Evolutionary conservation across 495 filamentous ascomycete species (phyloP).

Genomic region (Aspergillus campestris): DNA sequence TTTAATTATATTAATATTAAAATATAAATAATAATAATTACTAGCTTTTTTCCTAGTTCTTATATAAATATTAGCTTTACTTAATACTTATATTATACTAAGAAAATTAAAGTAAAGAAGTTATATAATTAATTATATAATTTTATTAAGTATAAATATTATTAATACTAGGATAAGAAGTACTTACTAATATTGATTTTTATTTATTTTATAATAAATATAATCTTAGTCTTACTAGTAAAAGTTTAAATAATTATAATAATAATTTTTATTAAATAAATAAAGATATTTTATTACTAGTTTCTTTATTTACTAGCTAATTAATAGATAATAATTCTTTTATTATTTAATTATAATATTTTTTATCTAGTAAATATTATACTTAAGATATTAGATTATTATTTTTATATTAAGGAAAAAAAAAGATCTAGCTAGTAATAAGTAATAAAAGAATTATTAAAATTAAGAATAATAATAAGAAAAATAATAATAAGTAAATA

Average conservation of each 20-base stretch:
- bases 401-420: background rate
- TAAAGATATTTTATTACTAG: background rate
- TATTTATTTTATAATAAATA: background rate
- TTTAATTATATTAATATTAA: no score
- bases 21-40: no score
- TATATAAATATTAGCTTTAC: background rate
- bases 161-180: background rate
- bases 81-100: background rate
- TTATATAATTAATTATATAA: background rate
- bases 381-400: background rate
- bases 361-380: background rate
- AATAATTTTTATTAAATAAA: background rate
- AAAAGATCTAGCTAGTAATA: background rate
- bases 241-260: background rate
- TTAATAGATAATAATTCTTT: constrained; percentile 1
- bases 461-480: background rate
- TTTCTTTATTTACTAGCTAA: no score
- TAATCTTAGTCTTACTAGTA: background rate
- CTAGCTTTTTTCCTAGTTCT: no score
- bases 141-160: background rate
- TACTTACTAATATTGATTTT: background rate
- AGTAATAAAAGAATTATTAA: background rate
- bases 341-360: background rate
- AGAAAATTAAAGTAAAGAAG: background rate
- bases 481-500: background rate